Base-by-base conservation (phyloP, 305 asterid genomes). In the Ilex paraguariensis region DNA sequence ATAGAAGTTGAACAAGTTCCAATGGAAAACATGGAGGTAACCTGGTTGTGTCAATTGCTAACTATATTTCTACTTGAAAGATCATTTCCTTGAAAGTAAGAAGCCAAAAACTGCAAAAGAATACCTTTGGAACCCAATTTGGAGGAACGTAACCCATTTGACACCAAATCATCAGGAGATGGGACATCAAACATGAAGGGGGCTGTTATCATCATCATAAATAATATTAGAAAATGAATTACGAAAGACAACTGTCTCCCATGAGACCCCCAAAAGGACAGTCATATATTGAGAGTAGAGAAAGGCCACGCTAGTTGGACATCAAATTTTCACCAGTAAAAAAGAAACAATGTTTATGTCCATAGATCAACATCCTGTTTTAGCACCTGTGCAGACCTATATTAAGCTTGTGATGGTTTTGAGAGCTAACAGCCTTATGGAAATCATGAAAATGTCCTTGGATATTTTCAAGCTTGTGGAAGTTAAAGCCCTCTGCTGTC, bases 141-240 rank as follows among this genome's bases (percentile, higher is more conserved):
- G 68, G 77, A 75, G 51, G 91, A 74, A 66, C 64, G 79, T 68
- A 81, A 69, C 71, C 91, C 85, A 72, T 70, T 73, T 21, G 89
- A 77, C 56, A 87, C 94, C 79, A 84, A 52, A 76, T 92, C 96
- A 78, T 90, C 96, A 28, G 96, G 97, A 69, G 98, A 92, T 58
- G 94, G 96, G 56, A 64, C 79, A 70, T 85, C 77, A 61, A 90
- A 92, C 80, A 81, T 80, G 95, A 90, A 92, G 45, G 93, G 92
- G 64, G 77, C 97, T 90, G 95, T 77, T 58, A 79, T 60, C 68
- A 77, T 63, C 75, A 82, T 59, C 21, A 54, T 57, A 58, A 33
- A 58, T 44, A 75, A 70, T 55, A 70, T 84, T 52, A 84, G 75
- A 73, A 65, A 68, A 64, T 59, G 73, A 56, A 52, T 6, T 8